Percentiles rank a stretch among this genome's conserved stretches.
phyloP scores from a whole-genome alignment of 2,329 filamentous ascomycete species.

The Diplodia mutila region DNA sequence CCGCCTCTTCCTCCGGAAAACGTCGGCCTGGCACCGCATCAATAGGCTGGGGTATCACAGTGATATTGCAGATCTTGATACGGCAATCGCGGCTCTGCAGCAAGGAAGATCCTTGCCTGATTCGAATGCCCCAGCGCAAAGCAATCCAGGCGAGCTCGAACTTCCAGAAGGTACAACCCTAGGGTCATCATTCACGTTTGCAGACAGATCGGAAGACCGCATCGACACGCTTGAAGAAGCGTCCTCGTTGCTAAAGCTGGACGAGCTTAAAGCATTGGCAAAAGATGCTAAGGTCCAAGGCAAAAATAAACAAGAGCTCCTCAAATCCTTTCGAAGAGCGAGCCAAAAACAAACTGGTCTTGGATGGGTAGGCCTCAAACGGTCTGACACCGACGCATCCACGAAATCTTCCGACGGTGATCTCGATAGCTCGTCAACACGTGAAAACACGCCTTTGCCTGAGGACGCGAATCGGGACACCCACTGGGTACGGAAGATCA shows the following conservation, averaged over 20 bases:
- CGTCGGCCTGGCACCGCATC: conserved; percentile 86
- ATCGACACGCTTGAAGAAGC: conserved; percentile 84
- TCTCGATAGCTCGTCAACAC: conserved; percentile 27
- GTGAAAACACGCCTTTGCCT: conserved; percentile 40
- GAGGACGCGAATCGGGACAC: conserved; percentile 65
- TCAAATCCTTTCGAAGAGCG: conserved; percentile 72
- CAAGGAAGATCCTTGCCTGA: conserved; percentile 58
- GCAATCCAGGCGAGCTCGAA: conserved; percentile 54
- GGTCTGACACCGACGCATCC: conserved; percentile 65
- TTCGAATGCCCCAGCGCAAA: conserved; percentile 40
- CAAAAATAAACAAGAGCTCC: conserved; percentile 82
- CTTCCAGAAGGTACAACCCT: conserved; percentile 55
- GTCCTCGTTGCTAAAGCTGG: conserved; percentile 76
- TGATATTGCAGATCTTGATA: conserved; percentile 75
- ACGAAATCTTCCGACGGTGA: conserved; percentile 47
- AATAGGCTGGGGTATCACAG: conserved; percentile 76
- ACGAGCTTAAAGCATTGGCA: conserved; percentile 82
- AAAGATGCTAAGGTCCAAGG: conserved; percentile 87
- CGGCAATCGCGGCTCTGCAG: conserved; percentile 70
- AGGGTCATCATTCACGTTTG: conserved; percentile 70
- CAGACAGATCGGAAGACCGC: conserved; percentile 72
- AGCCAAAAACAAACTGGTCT: conserved; percentile 77
- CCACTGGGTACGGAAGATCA: conserved; percentile 77
- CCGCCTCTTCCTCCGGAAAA: conserved; percentile 88
- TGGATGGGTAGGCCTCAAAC: conserved; percentile 67